phyloP scores from a whole-genome alignment of 2,329 filamentous ascomycete genomes.

The Coniella vitis region DNA sequence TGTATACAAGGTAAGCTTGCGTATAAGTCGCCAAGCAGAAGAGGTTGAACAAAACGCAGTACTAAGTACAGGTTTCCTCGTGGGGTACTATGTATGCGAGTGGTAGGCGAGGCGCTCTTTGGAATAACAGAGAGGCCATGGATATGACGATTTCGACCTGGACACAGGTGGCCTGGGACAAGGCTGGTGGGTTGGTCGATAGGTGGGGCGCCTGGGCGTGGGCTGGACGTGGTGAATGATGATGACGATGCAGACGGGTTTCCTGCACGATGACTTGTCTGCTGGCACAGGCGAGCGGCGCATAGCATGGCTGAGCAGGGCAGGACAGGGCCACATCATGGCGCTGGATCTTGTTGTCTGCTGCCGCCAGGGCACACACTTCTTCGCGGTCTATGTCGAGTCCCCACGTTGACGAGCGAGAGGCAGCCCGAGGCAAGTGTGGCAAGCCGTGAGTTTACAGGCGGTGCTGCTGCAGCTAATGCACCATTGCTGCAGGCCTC shows the following conservation, averaged over 20 bases:
- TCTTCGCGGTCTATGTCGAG: conserved; percentile 1
- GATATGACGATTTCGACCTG: neutral
- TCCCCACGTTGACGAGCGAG: conserved; percentile 1
- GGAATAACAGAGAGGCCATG: neutral
- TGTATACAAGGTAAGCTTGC: too few relatives aligned
- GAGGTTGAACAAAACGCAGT: neutral
- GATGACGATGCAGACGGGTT: conserved; percentile 8
- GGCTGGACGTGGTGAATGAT: neutral
- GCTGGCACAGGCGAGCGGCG: neutral
- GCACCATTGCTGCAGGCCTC: neutral
- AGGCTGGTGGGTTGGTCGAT: neutral
- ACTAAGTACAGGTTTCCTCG: too few relatives aligned
- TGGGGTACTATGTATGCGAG: neutral
- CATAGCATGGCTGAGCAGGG: neutral
- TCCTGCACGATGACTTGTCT: conserved; percentile 8
- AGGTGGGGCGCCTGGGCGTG: neutral
- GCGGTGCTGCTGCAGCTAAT: conserved; percentile 6
- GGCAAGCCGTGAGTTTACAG: neutral
- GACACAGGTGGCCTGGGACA: too few relatives aligned
- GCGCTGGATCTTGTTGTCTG: neutral
- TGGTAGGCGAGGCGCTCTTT: neutral
- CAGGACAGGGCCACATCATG: neutral
- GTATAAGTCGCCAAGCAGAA: too few relatives aligned
- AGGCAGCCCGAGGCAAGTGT: conserved; percentile 2
- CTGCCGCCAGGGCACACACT: neutral